Percentiles rank a stretch among this genome's conserved stretches.
Conservation (phyloP, 805 yeast genomes). For the Ogataea saltuana region DNA sequence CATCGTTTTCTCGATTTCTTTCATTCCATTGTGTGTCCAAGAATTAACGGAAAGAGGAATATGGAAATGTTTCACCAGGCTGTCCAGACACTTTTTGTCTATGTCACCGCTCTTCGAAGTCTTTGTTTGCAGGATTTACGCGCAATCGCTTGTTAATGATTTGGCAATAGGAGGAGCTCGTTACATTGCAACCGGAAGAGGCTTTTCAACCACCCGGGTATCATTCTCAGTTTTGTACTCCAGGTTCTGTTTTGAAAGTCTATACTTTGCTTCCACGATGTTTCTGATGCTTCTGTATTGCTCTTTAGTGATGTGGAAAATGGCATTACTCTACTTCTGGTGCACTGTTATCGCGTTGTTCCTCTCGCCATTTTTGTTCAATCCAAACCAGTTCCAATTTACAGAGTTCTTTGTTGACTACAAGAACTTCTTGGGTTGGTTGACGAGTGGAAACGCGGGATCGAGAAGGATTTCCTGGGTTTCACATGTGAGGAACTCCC, state of each 20-base stretch:
- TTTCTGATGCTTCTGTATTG: constrained; percentile 55
- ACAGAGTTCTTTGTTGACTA: constrained; percentile 72
- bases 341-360: constrained; percentile 64
- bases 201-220: constrained; percentile 73
- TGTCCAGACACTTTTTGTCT: constrained; percentile 66
- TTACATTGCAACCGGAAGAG: constrained; percentile 82
- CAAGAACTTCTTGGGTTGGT: constrained; percentile 51
- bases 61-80: constrained; percentile 64
- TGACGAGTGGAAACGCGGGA: constrained; percentile 51
- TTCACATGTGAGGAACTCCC: constrained; percentile 46
- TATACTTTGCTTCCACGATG: constrained; percentile 61
- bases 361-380: constrained; percentile 71
- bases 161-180: constrained; percentile 77
- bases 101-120: constrained; percentile 78
- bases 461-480: constrained; percentile 43
- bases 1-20: constrained; percentile 71
- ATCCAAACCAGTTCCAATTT: constrained; percentile 75
- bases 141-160: constrained; percentile 67
- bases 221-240: constrained; percentile 66
- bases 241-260: constrained; percentile 66
- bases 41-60: constrained; percentile 76
- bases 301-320: constrained; percentile 63
- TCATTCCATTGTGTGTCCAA: constrained; percentile 74
- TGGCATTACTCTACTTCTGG: constrained; percentile 68
- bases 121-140: constrained; percentile 75